These are phyloP conservation scores for Heliocybe sulcata DNA, from an alignment of 1,284 basidiomycete genomes.

Conservation along the genomic window DNA sequence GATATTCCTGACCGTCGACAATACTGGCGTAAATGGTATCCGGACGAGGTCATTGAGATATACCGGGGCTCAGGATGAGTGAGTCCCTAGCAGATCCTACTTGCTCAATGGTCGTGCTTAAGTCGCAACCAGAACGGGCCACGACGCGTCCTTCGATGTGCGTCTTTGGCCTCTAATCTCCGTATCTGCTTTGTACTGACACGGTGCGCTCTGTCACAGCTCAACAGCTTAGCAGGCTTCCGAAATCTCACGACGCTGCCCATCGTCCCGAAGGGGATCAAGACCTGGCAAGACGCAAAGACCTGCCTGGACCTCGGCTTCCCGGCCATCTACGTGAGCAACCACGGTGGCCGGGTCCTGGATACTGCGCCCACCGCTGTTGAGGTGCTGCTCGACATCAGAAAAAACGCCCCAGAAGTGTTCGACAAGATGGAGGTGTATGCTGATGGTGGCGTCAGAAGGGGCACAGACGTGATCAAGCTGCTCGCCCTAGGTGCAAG, in stretches of 20 bases:
- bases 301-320: constrained; percentile 25
- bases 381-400: constrained; percentile 25
- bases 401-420: constrained; percentile 20
- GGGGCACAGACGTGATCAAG: constrained; percentile 18
- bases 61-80: constrained; percentile 10
- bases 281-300: constrained; percentile 23
- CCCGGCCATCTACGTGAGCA: constrained; percentile 25
- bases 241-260: constrained; percentile 19
- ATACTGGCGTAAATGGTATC: constrained; percentile 21
- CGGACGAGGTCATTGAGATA: constrained; percentile 17
- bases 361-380: constrained; percentile 26
- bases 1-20: constrained; percentile 25
- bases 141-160: constrained; percentile 15
- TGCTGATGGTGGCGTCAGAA: constrained; percentile 22
- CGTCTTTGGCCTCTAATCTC: neutral
- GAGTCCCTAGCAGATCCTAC: neutral
- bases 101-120: constrained; percentile 4
- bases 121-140: constrained; percentile 10
- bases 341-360: constrained; percentile 28
- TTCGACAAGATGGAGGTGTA: constrained; percentile 21
- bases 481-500: constrained; percentile 20
- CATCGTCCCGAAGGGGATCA: constrained; percentile 23
- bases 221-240: constrained; percentile 16
- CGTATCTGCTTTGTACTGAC: neutral
- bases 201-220: neutral